Base-by-base conservation (phyloP, 1,139 yeast genomes). In the Taphrina populina region DNA sequence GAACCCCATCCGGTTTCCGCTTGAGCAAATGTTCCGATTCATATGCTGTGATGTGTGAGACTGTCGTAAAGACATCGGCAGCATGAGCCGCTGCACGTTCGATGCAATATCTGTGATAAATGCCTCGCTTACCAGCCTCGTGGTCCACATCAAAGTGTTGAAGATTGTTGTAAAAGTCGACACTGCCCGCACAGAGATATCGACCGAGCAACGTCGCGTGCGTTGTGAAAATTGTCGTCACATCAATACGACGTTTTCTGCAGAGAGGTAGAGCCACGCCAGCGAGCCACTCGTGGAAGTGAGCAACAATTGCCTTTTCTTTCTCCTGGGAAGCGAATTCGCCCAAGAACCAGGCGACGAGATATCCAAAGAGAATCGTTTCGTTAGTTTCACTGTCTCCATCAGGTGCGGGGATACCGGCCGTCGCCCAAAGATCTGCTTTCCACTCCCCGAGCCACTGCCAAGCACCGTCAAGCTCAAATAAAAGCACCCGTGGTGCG, bases 241-340 rank as follows among this genome's bases (percentile, higher is more conserved):
- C 88, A 66, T 92, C 98, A 60, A 92, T 84, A 66, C 90, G 79
- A 67, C 97, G 81, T 71, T 87, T 87, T 65, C 96, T 77, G 70
- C 96, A 88, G 61, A 92, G 75, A 0, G 98, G 97, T 62, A 92
- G 74, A 0, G 96, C 96, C 44, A 92, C 88, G 64, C 97, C 97
- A 1, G 98, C 97, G 57, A 92, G 77, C 98, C 98, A 92, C 71
- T 92, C 98, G 72, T 92, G 98, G 72, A 87, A 88, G 68, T 92
- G 98, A 58, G 95, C 85, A 62, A 92, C 83, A 53, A 92, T 90
- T 1, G 97, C 96, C 62, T 88, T 80, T 55, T 84, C 84, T 33
- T 81, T 78, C 69, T 92, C 96, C 64, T 82, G 81, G 67, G 78
- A 82, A 11, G 87, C 88, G 70, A 87, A 79, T 70, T 92, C 97